Conservation (phyloP, 2,329 filamentous ascomycete species). For the Pleoardoris graminearum region DNA sequence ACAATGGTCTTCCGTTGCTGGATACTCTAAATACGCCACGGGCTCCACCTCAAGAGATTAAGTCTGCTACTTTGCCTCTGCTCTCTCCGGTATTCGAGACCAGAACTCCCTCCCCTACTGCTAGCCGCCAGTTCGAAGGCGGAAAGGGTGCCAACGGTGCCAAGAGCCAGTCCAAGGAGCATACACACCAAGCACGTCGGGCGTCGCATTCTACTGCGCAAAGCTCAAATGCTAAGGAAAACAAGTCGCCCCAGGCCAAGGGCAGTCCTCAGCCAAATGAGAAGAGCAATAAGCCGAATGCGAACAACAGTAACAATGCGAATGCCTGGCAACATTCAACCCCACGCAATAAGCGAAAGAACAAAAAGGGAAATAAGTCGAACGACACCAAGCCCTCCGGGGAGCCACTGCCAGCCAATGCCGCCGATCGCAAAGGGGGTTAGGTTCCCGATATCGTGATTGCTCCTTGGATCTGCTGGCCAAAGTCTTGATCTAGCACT, state of each 20-base stretch:
- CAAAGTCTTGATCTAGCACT: neutral
- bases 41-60: conserved; percentile 40
- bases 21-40: conserved; percentile 52
- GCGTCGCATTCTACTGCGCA: conserved; percentile 28
- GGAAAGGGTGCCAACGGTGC: conserved; percentile 34
- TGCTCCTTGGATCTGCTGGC: conserved; percentile 10
- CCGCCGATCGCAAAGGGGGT: conserved; percentile 53
- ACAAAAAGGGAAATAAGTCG: conserved; percentile 28
- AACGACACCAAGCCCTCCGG: conserved; percentile 40
- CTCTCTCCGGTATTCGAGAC: conserved; percentile 77
- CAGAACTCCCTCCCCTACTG: conserved; percentile 70
- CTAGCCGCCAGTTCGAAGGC: conserved; percentile 49
- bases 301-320: conserved; percentile 27
- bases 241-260: conserved; percentile 20
- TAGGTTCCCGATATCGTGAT: conserved; percentile 19
- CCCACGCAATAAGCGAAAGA: conserved; percentile 31
- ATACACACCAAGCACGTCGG: conserved; percentile 31
- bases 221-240: conserved; percentile 27
- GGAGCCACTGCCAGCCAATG: conserved; percentile 50
- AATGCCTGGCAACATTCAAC: conserved; percentile 26
- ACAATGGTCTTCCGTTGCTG: conserved; percentile 37
- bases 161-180: conserved; percentile 35
- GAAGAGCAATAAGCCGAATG: conserved; percentile 24
- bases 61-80: conserved; percentile 48
- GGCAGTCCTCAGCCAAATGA: neutral